phyloP scores from a whole-genome alignment of 1,284 basidiomycete species.

The Ustilago esculenta region DNA sequence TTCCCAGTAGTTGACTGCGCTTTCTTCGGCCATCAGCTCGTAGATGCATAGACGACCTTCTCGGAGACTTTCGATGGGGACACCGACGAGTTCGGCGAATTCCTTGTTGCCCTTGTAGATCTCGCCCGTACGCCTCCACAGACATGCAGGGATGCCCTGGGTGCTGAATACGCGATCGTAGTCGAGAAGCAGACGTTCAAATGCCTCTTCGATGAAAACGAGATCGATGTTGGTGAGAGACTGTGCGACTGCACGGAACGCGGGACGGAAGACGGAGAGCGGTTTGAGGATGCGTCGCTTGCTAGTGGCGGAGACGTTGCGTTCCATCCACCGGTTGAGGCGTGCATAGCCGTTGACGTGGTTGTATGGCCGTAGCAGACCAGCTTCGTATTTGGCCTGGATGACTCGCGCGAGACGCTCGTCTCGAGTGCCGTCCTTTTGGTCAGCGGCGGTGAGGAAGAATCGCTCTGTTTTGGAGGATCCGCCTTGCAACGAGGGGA shows the following conservation, averaged over 20 bases:
- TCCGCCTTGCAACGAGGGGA: constrained; percentile 37
- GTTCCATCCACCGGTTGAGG: constrained; percentile 82
- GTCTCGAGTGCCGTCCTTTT: constrained; percentile 87
- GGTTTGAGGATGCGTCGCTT: constrained; percentile 89
- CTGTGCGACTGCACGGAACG: constrained; percentile 75
- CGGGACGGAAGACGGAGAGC: constrained; percentile 87
- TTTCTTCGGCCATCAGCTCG: constrained; percentile 80
- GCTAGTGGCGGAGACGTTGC: constrained; percentile 73
- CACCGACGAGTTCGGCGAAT: constrained; percentile 85
- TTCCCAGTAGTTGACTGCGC: constrained; percentile 96
- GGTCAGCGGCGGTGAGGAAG: constrained; percentile 92
- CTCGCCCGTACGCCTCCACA: constrained; percentile 96
- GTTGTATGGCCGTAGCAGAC: constrained; percentile 92
- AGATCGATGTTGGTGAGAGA: constrained; percentile 91
- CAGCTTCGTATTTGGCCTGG: constrained; percentile 95
- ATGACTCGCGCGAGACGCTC: constrained; percentile 91
- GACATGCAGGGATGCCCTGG: constrained; percentile 88
- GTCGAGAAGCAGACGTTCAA: constrained; percentile 91
- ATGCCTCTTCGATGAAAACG: constrained; percentile 86
- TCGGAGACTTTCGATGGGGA: constrained; percentile 81
- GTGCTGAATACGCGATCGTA: constrained; percentile 87
- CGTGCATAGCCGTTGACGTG: constrained; percentile 74
- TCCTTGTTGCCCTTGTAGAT: constrained; percentile 98
- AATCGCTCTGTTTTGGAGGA: constrained; percentile 75
- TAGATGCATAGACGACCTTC: constrained; percentile 95